Evolutionary conservation across 2,329 filamentous ascomycete genomes (phyloP), one percentile per base, ranked within the genome.

Genomic region (Ilyonectria sp.): DNA sequence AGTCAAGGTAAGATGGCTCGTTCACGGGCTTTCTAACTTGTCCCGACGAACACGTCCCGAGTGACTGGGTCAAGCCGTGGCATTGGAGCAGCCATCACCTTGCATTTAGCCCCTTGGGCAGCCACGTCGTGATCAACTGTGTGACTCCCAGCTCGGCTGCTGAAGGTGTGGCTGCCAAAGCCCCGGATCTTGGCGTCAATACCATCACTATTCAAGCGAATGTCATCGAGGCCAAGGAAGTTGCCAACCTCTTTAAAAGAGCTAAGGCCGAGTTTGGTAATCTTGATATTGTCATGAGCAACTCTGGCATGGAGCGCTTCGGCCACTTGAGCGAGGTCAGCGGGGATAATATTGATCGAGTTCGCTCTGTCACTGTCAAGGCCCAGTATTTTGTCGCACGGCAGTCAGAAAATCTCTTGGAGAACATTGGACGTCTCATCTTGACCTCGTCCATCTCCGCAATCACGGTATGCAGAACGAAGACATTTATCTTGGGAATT

Each of bases 371-470:
- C 78, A 93, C 93, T 81, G 87, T 90, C 7, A 84, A 90, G 9
- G 91, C 90, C 44, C 91, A 92, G 80, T 93, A 92, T 84, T 92
- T 93, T 81, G 90, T 93, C 54, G 91, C 90, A 37, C 89, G 90
- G 75, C 88, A 91, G 69, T 91, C 91, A 50, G 91, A 92, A 85
- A 90, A 91, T 81, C 83, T 92, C 79, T 86, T 93, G 62, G 88
- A 91, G 82, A 82, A 89, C 43, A 89, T 90, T 64, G 92, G 92
- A 55, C 87, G 92, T 49, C 84, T 94, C 73, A 91, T 94, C 80
- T 85, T 94, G 71, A 94, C 93, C 89, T 89, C 87, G 33, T 91
- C 88, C 65, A 93, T 93, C 79, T 91, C 91, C 0, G 81, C 91
- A 78, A 92, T 81, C 64, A 87, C 89, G 78, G 91, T 60, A 44